A percentile compares a stretch with the other conserved stretches of the same genome.
Conservation (phyloP, 768 basidiomycete species). For the Leccinellum albellum region DNA sequence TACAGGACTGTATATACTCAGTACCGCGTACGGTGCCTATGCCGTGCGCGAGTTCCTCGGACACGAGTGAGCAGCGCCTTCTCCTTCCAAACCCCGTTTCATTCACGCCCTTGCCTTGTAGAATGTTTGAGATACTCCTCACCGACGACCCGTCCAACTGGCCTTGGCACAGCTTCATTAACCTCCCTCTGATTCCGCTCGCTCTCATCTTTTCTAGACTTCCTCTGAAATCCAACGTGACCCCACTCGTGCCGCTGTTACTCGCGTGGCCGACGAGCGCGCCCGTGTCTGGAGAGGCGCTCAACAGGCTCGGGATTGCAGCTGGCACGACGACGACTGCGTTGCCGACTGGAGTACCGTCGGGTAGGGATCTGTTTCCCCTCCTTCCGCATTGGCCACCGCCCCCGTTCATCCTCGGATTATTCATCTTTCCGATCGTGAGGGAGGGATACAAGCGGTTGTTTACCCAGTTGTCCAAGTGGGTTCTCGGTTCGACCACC, state of each 20-base stretch:
- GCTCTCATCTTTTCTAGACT: constrained; percentile 63
- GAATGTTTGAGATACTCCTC: constrained; percentile 61
- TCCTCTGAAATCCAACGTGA: constrained; percentile 30
- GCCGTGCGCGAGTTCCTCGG: constrained; percentile 70
- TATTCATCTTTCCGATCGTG: constrained; percentile 49
- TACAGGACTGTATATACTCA: constrained; percentile 44
- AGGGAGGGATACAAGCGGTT: constrained; percentile 41
- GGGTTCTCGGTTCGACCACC: constrained; percentile 39
- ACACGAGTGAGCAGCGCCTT: constrained; percentile 44
- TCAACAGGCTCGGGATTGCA: not conserved
- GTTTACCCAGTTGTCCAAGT: constrained; percentile 39
- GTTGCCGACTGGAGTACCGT: not conserved
- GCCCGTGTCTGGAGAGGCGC: constrained; percentile 13
- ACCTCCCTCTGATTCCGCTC: constrained; percentile 69
- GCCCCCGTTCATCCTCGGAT: constrained; percentile 52
- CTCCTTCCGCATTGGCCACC: constrained; percentile 51
- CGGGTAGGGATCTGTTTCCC: constrained; percentile 21
- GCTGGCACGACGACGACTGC: not conserved
- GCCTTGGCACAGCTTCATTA: constrained; percentile 73
- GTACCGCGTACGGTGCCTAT: constrained; percentile 69
- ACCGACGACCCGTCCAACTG: constrained; percentile 68
- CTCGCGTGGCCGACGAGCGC: constrained; percentile 30
- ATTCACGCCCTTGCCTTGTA: constrained; percentile 15
- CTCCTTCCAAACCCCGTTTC: not conserved
- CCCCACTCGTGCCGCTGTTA: constrained; percentile 22